Conservation (phyloP, 2,329 filamentous ascomycete species). For the Calonectria naviculata region DNA sequence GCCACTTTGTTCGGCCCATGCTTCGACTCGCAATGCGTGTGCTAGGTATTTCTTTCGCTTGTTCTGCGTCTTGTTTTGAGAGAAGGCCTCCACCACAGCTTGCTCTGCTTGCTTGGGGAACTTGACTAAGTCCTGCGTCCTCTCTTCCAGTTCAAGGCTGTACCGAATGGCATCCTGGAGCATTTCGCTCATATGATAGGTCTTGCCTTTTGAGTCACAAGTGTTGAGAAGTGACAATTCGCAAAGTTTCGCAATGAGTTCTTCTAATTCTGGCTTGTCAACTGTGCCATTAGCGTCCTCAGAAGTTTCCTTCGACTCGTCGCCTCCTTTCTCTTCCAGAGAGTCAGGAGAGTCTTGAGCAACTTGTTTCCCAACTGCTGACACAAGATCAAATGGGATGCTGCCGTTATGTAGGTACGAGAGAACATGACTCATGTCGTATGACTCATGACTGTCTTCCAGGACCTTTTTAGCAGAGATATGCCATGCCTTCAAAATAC, state of each 20-base stretch:
- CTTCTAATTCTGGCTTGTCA: neutral
- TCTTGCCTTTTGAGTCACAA: neutral
- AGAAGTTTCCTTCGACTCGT: too few species aligned
- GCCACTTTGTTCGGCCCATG: neutral
- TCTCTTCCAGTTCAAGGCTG: neutral
- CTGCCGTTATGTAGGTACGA: neutral
- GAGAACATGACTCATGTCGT: neutral
- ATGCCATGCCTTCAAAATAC: neutral
- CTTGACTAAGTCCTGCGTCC: neutral
- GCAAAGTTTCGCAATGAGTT: neutral
- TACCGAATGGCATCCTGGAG: neutral
- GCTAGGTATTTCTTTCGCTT: neutral
- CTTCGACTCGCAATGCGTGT: neutral
- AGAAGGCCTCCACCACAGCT: neutral
- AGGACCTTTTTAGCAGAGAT: neutral
- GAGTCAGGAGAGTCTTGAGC: neutral
- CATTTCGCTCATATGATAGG: neutral
- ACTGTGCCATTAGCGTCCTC: neutral
- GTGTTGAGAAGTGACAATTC: neutral
- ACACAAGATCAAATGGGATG: neutral
- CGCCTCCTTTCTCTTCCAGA: neutral
- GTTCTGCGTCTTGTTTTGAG: too few species aligned
- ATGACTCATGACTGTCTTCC: neutral
- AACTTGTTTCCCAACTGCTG: neutral
- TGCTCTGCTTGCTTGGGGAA: neutral